Evolutionary conservation across 129 eudicot species (phyloP).

Genomic region (Artemisia annua): DNA sequence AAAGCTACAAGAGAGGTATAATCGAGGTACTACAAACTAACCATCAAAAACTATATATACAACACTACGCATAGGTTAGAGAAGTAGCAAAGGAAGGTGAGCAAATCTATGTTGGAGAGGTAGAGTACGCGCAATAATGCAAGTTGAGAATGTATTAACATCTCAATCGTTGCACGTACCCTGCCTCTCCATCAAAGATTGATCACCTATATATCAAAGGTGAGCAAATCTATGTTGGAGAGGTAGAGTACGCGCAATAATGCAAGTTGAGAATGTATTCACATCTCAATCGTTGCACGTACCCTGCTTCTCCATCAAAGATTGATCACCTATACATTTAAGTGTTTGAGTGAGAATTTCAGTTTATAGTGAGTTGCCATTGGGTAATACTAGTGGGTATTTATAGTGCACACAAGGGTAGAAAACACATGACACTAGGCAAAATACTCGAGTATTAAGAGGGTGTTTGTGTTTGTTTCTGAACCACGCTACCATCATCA

Average conservation of each 20-base stretch:
- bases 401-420: conserved; percentile 20
- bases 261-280: neutral
- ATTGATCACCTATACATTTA: conserved; percentile 16
- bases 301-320: conserved; percentile 52
- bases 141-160: neutral
- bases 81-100: conserved; percentile 22
- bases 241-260: conserved; percentile 31
- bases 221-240: conserved; percentile 29
- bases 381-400: conserved; percentile 21
- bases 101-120: conserved; percentile 28
- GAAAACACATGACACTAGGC: neutral
- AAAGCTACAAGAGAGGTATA: too few species aligned
- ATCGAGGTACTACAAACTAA: too few species aligned
- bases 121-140: conserved; percentile 28
- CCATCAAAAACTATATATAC: too few species aligned
- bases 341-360: neutral
- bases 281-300: conserved; percentile 31
- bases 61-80: neutral
- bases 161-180: conserved; percentile 37
- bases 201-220: conserved; percentile 32
- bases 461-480: conserved; percentile 20
- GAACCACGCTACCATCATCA: conserved; percentile 33
- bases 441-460: conserved; percentile 20
- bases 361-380: conserved; percentile 9
- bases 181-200: conserved; percentile 47